A percentile compares a stretch with the other conserved stretches of the same genome.
Conservation (phyloP, 164 flowering plant species). For the Litsea cubeba region DNA sequence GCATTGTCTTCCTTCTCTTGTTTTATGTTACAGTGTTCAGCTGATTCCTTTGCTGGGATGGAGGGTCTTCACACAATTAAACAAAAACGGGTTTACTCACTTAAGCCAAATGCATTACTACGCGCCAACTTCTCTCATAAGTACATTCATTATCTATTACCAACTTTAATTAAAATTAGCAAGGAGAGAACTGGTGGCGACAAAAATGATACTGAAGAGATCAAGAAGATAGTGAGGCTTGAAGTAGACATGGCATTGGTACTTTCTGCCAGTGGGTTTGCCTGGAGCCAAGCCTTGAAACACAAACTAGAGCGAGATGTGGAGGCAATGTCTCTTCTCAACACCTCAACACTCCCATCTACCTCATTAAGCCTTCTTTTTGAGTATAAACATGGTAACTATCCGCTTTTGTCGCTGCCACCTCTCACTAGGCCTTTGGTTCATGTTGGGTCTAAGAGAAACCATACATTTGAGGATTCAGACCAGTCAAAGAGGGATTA, state of each 20-base stretch:
- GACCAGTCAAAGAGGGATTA: neutral
- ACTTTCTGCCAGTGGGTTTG: constrained; percentile 20
- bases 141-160: constrained; percentile 23
- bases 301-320: constrained; percentile 17
- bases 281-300: constrained; percentile 33
- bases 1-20: neutral
- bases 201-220: neutral
- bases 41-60: constrained; percentile 8
- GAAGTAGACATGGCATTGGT: constrained; percentile 37
- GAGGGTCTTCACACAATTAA: constrained; percentile 16
- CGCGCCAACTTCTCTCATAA: constrained; percentile 15
- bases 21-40: neutral
- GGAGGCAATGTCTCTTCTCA: neutral
- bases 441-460: neutral
- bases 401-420: neutral
- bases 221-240: constrained; percentile 16
- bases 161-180: constrained; percentile 16
- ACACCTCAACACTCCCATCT: constrained; percentile 1
- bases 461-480: neutral
- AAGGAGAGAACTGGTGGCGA: neutral
- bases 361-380: neutral
- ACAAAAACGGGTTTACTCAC: constrained; percentile 20
- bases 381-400: constrained; percentile 2
- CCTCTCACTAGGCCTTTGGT: constrained; percentile 7
- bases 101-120: constrained; percentile 14